phyloP scores from a whole-genome alignment of 306 rosid species.

The Cucurbita pepo region DNA sequence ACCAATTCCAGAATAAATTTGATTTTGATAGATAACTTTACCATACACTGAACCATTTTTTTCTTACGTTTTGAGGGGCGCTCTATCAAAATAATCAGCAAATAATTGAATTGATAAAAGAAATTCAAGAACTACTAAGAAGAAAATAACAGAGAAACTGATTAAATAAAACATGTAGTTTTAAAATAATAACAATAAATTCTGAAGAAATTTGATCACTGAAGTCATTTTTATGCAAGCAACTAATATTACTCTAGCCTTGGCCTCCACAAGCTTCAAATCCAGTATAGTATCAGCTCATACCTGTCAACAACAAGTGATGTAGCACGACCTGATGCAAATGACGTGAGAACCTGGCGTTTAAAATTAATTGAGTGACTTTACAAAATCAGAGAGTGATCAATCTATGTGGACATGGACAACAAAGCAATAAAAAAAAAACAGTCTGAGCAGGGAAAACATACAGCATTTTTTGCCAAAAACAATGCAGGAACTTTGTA shows the following conservation, averaged over 20 bases:
- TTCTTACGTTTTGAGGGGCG: not conserved
- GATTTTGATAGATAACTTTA: not conserved
- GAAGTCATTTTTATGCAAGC: not conserved
- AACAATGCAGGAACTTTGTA: conserved; percentile 94
- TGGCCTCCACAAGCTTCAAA: not conserved
- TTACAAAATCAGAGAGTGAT: not conserved
- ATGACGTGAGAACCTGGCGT: conserved; percentile 82
- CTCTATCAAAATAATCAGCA: not conserved
- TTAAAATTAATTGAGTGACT: not conserved
- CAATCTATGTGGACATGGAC: not conserved
- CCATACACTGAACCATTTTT: not conserved
- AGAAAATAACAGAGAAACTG: not conserved
- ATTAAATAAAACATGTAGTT: not conserved
- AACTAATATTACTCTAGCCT: not conserved
- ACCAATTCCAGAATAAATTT: not conserved
- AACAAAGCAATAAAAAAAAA: not conserved
- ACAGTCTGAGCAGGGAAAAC: conserved; percentile 2
- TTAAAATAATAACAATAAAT: not conserved
- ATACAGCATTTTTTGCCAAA: conserved; percentile 94
- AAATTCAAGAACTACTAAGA: not conserved
- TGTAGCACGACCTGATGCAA: conserved; percentile 98
- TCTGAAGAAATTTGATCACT: not conserved
- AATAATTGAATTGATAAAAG: not conserved
- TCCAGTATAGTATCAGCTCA: conserved; percentile 2
- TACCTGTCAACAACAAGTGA: conserved; percentile 94